Conservation (phyloP, 805 yeast species). For the Hyphopichia homilentoma region DNA sequence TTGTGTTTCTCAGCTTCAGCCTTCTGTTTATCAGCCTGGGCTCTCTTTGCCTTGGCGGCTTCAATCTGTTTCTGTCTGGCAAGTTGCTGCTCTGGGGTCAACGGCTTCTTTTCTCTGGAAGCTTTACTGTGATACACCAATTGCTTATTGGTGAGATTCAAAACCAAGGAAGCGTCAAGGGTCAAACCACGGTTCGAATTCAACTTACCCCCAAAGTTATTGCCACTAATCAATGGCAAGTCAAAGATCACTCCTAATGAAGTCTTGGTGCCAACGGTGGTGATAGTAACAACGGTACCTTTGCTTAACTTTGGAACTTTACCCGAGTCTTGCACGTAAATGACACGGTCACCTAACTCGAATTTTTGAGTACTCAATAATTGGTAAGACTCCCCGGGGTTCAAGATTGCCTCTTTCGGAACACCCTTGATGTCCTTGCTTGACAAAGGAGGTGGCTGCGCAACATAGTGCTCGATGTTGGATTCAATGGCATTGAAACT, state of each 20-base stretch:
- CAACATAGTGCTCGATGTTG: constrained; percentile 44
- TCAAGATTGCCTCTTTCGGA: constrained; percentile 78
- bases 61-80: constrained; percentile 7
- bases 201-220: constrained; percentile 73
- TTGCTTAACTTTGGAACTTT: constrained; percentile 82
- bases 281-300: constrained; percentile 81
- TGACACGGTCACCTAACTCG: constrained; percentile 83
- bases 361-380: constrained; percentile 73
- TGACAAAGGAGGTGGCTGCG: constrained; percentile 42
- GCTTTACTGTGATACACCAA: constrained; percentile 73
- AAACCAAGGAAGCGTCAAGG: constrained; percentile 74
- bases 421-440: constrained; percentile 69
- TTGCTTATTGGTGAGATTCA: constrained; percentile 74
- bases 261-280: constrained; percentile 55
- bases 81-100: constrained; percentile 19
- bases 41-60: constrained; percentile 5
- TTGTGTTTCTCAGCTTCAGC: constrained; percentile 6
- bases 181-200: constrained; percentile 77
- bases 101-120: constrained; percentile 38
- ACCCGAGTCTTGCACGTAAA: constrained; percentile 81
- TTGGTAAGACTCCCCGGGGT: constrained; percentile 69
- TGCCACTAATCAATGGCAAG: constrained; percentile 76
- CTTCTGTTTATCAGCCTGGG: no score
- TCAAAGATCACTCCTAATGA: constrained; percentile 83
- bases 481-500: constrained; percentile 68